Base-by-base conservation (phyloP, 352 stramenopile genomes). In the Globisporangium carolinianum region DNA sequence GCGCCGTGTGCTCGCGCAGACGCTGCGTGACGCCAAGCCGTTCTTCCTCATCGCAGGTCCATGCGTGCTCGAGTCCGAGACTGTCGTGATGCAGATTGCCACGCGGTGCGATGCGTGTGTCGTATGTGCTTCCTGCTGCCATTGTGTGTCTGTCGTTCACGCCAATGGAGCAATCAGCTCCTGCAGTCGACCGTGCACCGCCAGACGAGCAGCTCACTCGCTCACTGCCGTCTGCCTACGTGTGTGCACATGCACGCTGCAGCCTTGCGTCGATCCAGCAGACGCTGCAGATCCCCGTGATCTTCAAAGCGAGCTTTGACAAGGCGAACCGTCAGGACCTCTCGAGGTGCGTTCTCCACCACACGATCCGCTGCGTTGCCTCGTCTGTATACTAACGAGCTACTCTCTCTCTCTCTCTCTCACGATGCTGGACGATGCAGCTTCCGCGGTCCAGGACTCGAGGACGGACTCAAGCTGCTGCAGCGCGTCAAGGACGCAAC, bases 221-320 rank as follows among this genome's bases (percentile, higher is more conserved):
- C 24, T 24, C 24, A 24, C 24, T 24, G 24, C 24, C 24, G 24
- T 24, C 2, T 24, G 24, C 1, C 0, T 24, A 46, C 4, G 6
- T 36, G 24, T 35, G n/a, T 42, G 14, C 8, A 10, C n/a, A 47
- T 15, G 12, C 10, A 5, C 57, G 6, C 17, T 24, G n/a, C 47
- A 94, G 82, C 1, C 72, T 94, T 37, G 69, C 66, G 11, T 47
- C 58, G 11, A 63, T 94, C 37, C 73, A 84, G 51, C 62, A 72
- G 43, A 55, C 78, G 15, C 62, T 92, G 38, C 48, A 80, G 42
- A 90, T 94, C 56, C 83, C 83, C 7, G 76, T 93, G 36, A 67
- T 96, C 57, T 96, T 95, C 70, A 96, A 96, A 58, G 84, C 83
- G 0, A 95, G 85, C 57, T 96, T 93, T 55, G 87, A 95, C 72